phyloP scores from a whole-genome alignment of 768 basidiomycete genomes.

The Collybiopsis confluens region DNA sequence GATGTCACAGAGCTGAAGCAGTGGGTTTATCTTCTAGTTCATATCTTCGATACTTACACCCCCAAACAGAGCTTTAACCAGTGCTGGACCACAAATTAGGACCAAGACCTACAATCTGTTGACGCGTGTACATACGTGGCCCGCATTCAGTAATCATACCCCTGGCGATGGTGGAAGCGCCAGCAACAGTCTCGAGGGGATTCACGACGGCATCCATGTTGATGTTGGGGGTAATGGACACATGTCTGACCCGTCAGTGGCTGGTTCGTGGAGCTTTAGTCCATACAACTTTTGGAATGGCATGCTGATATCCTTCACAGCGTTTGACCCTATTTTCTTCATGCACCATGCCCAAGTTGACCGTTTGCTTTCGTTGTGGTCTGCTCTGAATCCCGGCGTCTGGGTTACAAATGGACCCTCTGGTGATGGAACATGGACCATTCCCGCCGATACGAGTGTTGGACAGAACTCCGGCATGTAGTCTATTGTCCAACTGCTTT shows the following conservation, averaged over 20 bases:
- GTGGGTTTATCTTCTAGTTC: constrained; percentile 18
- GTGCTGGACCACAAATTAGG: constrained; percentile 21
- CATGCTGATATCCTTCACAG: constrained; percentile 17
- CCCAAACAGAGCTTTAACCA: constrained; percentile 17
- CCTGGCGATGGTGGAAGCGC: constrained; percentile 30
- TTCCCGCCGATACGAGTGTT: constrained; percentile 21
- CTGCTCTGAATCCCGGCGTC: constrained; percentile 36
- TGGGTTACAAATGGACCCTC: constrained; percentile 31
- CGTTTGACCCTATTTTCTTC: constrained; percentile 52
- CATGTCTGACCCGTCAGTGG: constrained; percentile 35
- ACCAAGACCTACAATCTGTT: constrained; percentile 35
- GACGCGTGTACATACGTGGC: constrained; percentile 33
- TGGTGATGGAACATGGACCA: constrained; percentile 28
- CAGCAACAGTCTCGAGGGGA: constrained; percentile 43
- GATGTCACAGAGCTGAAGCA: constrained; percentile 23
- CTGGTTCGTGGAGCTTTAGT: constrained; percentile 24
- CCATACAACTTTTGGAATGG: background rate
- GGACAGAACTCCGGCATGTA: constrained; percentile 25
- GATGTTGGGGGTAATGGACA: constrained; percentile 39
- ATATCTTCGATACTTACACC: background rate
- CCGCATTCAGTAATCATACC: constrained; percentile 43
- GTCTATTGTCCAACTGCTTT: background rate
- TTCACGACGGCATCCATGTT: constrained; percentile 43
- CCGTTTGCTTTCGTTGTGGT: constrained; percentile 48
- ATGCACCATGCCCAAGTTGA: constrained; percentile 53